phyloP scores from a whole-genome alignment of 495 filamentous ascomycete species.

The Neurospora tetrasperma region DNA sequence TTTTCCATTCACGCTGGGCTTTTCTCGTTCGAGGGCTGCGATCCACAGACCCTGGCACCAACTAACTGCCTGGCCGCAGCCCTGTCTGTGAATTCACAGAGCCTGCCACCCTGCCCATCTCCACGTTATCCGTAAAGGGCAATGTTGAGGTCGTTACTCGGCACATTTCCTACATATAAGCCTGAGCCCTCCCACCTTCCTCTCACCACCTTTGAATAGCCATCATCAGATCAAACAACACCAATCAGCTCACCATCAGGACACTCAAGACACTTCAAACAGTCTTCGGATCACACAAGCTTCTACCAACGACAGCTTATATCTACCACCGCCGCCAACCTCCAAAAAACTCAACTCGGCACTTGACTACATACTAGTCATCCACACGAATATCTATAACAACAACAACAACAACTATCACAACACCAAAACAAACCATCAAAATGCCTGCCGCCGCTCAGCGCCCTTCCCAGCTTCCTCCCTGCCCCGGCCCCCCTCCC shows the following conservation, averaged over 20 bases:
- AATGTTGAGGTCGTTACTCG: constrained; percentile 25
- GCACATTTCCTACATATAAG: constrained; percentile 28
- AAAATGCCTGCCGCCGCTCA: constrained; percentile 52
- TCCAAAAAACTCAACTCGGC: neutral
- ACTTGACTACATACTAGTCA: neutral
- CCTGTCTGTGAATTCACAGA: constrained; percentile 19
- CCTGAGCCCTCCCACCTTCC: constrained; percentile 24
- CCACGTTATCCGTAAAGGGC: constrained; percentile 13
- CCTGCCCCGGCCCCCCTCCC: constrained; percentile 76
- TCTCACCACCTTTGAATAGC: constrained; percentile 4
- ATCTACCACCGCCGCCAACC: neutral
- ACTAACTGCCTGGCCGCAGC: constrained; percentile 13
- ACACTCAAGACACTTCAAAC: constrained; percentile 7
- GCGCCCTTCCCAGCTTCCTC: constrained; percentile 63
- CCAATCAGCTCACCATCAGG: constrained; percentile 13
- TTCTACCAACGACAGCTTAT: neutral
- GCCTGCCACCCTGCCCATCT: constrained; percentile 16
- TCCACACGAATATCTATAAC: neutral
- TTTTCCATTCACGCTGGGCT: neutral
- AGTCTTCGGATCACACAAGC: neutral
- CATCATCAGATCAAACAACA: constrained; percentile 23
- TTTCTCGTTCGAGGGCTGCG: neutral
- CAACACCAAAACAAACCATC: constrained; percentile 18
- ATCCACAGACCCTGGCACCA: constrained; percentile 17
- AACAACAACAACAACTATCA: neutral